These are phyloP conservation scores for Calophaca sinica DNA, from an alignment of 306 rosid genomes.

Conservation along the genomic window DNA sequence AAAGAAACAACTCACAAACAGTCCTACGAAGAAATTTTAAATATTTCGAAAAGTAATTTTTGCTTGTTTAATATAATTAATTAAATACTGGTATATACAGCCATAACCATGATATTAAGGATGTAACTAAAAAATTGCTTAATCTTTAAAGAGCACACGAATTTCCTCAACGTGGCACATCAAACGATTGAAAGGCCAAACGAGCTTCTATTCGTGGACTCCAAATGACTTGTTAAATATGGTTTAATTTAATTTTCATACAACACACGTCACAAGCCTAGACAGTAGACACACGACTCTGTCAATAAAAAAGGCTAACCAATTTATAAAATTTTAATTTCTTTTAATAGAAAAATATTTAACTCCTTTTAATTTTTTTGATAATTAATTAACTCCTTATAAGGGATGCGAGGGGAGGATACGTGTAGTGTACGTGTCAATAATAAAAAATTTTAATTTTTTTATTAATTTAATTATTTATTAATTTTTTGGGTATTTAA, in stretches of 20 bases:
- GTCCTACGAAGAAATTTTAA: too few relatives aligned
- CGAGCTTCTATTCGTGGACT: slow-evolving; percentile 44
- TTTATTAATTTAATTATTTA: too few relatives aligned
- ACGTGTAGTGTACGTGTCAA: neutral
- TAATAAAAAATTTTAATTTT: neutral
- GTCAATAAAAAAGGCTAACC: too few relatives aligned
- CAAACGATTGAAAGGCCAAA: neutral
- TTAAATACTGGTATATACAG: too few relatives aligned
- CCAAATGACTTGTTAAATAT: slow-evolving; percentile 31
- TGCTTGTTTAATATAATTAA: too few relatives aligned
- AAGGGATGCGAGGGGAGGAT: neutral
- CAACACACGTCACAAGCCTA: neutral
- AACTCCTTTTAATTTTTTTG: neutral
- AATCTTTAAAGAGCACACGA: too few relatives aligned
- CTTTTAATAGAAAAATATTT: neutral
- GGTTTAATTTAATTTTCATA: slow-evolving; percentile 20
- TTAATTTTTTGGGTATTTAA: neutral
- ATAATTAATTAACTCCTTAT: too few relatives aligned
- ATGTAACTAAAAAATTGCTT: too few relatives aligned
- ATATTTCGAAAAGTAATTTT: too few relatives aligned
- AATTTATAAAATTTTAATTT: too few relatives aligned
- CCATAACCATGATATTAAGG: too few relatives aligned
- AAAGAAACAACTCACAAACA: too few relatives aligned
- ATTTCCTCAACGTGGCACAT: neutral
- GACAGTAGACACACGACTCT: neutral